A percentile compares a stretch with the other conserved stretches of the same genome.
These are phyloP conservation scores for Lichtheimia corymbifera DNA, from an alignment of 371 early-diverging fungal species.

Conservation along the genomic window DNA sequence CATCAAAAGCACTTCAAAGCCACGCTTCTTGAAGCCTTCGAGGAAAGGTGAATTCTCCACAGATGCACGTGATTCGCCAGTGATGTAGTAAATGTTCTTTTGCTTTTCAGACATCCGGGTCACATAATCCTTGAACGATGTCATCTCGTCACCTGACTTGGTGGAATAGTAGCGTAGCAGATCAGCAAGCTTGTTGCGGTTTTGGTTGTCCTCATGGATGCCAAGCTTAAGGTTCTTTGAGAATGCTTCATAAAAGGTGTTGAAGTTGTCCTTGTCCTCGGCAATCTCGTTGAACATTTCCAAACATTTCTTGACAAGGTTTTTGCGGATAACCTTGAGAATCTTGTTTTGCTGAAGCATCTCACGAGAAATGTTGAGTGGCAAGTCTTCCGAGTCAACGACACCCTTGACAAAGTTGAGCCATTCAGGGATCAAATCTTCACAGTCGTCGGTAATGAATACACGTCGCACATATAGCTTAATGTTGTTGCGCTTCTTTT, in stretches of 20 bases:
- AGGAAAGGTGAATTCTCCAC: slow-evolving; percentile 98
- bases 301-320: slow-evolving; percentile 78
- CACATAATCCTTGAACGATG: slow-evolving; percentile 79
- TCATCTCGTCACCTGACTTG: slow-evolving; percentile 62
- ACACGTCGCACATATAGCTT: slow-evolving; percentile 86
- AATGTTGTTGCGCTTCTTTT: slow-evolving; percentile 73
- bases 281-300: slow-evolving; percentile 75
- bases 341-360: slow-evolving; percentile 80
- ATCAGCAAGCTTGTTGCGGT: slow-evolving; percentile 68
- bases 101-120: slow-evolving; percentile 79
- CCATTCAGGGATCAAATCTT: slow-evolving; percentile 67
- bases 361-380: slow-evolving; percentile 91
- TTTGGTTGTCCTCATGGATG: slow-evolving; percentile 67
- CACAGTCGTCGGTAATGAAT: slow-evolving; percentile 86
- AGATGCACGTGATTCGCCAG: slow-evolving; percentile 93
- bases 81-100: slow-evolving; percentile 96
- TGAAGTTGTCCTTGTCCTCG: slow-evolving; percentile 71
- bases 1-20: slow-evolving; percentile 95
- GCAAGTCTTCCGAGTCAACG: slow-evolving; percentile 84
- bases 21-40: slow-evolving; percentile 97
- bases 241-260: slow-evolving; percentile 73
- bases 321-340: slow-evolving; percentile 79
- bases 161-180: slow-evolving; percentile 77
- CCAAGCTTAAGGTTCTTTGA: slow-evolving; percentile 77
- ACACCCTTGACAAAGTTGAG: slow-evolving; percentile 71